phyloP scores from a whole-genome alignment of 2,329 filamentous ascomycete species.

The Fusarium praegraminearum region DNA sequence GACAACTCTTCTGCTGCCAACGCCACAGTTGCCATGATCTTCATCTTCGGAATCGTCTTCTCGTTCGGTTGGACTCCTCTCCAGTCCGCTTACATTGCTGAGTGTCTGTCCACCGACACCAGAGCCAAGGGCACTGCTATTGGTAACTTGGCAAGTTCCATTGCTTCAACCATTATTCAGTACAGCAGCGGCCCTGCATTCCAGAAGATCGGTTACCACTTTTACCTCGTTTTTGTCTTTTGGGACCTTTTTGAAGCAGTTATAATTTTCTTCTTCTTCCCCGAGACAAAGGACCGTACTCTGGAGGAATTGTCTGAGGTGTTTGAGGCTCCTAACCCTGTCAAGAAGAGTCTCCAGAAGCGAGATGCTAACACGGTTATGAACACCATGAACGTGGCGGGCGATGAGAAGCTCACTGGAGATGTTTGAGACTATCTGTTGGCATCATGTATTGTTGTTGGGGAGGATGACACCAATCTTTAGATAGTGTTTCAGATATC shows the following conservation, averaged over 20 bases:
- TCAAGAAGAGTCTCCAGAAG: constrained; percentile 59
- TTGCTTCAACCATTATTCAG: constrained; percentile 57
- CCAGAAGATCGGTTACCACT: constrained; percentile 58
- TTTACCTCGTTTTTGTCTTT: constrained; percentile 60
- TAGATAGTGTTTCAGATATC: background rate
- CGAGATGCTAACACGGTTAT: constrained; percentile 58
- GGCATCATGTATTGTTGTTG: background rate
- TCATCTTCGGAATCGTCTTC: constrained; percentile 64
- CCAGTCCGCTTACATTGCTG: constrained; percentile 63
- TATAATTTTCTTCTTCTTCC: constrained; percentile 64
- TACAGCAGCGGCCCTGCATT: constrained; percentile 60
- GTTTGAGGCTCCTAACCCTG: constrained; percentile 60
- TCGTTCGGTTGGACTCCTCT: constrained; percentile 63
- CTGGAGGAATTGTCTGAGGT: constrained; percentile 68
- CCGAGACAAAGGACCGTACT: constrained; percentile 60
- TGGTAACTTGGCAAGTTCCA: constrained; percentile 56
- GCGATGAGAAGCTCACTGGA: constrained; percentile 46
- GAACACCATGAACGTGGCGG: constrained; percentile 53
- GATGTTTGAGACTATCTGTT: constrained; percentile 1
- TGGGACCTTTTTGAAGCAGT: constrained; percentile 59
- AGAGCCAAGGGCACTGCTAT: constrained; percentile 60
- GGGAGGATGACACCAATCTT: too few species aligned
- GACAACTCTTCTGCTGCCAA: constrained; percentile 55
- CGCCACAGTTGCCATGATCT: constrained; percentile 62
- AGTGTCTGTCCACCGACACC: constrained; percentile 59